Base-by-base conservation (phyloP, 1,284 basidiomycete genomes). In the Pyrrhoderma lamaoense region DNA sequence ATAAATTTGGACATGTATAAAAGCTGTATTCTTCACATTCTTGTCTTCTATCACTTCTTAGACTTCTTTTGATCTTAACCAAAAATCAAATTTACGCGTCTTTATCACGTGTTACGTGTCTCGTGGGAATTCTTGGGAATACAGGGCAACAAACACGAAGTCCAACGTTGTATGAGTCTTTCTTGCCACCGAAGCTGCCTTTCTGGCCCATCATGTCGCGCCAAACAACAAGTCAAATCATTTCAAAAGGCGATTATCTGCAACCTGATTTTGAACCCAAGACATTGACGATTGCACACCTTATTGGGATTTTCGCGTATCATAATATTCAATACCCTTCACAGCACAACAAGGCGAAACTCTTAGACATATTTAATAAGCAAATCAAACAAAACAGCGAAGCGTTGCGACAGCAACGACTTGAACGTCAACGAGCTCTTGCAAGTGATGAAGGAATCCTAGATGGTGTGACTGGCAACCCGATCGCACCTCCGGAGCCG, bases 321-420 rank as follows among this genome's bases (percentile, higher is more conserved):
- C 90, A 98, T 68, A 80, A 85, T 56, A 72, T 95, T 60, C 71
- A 73, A 27, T 90, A 86, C 67, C 80, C 88, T 4, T 78, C 83
- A 2, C 80, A 82, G 1, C 85, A 89, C 60, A 90, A 89, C 56
- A 98, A 98, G 68, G 73, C 83, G 4, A 92, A 90, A 60, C 79
- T 98, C 21, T 77, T 97, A 8, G 73, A 80, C 37, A 69, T 85
- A 3, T 98, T 93, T 68, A 80, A 91, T 54, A 74, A 82, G 34
- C 74, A 90, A 65, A 77, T 97, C 59, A 80, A 77, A 59, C 70
- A 81, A 7, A 77, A 78, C 51, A 72, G 77, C 3, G 63, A 67
- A 16, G 82, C 80, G 59, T 67, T 86, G 49, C 80, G 79, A 64
- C 82, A 78, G 58, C 82, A 89, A 56, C 71, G 80, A 42, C 56